Evolutionary conservation across 108 stramenopile species (phyloP), one percentile per base, ranked within the genome.

Genomic region (Nitzschia sp.): DNA sequence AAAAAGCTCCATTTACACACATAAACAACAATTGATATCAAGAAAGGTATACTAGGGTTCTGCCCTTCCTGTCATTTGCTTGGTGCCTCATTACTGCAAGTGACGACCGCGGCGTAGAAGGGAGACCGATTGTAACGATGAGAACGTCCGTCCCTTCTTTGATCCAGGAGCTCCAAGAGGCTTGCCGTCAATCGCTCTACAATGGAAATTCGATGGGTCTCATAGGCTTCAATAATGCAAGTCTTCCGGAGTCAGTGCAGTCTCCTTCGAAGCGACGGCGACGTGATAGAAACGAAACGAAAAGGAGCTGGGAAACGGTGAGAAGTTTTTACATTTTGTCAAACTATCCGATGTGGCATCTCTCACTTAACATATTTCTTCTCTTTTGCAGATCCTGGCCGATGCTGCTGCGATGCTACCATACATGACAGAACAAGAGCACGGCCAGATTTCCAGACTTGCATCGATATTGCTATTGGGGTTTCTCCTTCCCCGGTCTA

Each of bases 391-490:
- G 80, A 62, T 85, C 33, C 30, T 85, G 42, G 9, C 46, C 30
- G 71, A 85, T 23, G 80, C 84, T 1, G 54, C 77, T 4, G 9
- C 29, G 23, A 19, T 81, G 15, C 53, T 71, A 18, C 74, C 66
- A 0, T 66, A 30, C 56, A 71, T 85, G 80, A 82, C 84, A 2
- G 77, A 75, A 5, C 46, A 79, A 17, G 79, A 85, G 38, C 80
- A 82, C 53, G 73, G 74, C 5, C 67, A 64, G 47, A 66, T 76
- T 0, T 66, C 55, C 9, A 74, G 53, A 38, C 34, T 79, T 8
- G 66, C 70, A n/a, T 71, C 80, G 6, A 81, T 82, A 49, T 47
- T 82, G 3, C 30, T 82, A 18, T 42, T 85, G 23, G 84, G 80
- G 30, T 85, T 67, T 55, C 33, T 85, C 5, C 56, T 78, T 26